These are phyloP conservation scores for Candida silvicultrix DNA, from an alignment of 805 yeast genomes.

Conservation along the genomic window DNA sequence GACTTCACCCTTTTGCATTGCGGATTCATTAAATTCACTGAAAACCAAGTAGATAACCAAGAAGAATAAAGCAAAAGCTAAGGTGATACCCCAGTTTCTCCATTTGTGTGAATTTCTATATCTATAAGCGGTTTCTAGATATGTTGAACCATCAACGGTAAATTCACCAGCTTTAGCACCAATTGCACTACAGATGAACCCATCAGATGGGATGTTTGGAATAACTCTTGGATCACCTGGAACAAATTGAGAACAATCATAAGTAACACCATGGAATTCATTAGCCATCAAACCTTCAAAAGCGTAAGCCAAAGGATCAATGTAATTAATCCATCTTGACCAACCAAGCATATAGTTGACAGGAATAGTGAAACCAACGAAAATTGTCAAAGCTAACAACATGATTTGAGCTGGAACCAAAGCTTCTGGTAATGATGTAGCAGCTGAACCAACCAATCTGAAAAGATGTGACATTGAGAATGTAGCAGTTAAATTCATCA, in stretches of 20 bases:
- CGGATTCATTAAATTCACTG: slow-evolving; percentile 54
- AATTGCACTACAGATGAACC: slow-evolving; percentile 47
- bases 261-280: slow-evolving; percentile 44
- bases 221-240: slow-evolving; percentile 32
- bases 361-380: slow-evolving; percentile 55
- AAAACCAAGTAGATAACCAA: slow-evolving; percentile 44
- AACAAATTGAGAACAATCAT: slow-evolving; percentile 39
- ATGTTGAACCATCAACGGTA: slow-evolving; percentile 47
- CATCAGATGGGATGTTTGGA: slow-evolving; percentile 20
- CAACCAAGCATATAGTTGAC: slow-evolving; percentile 52
- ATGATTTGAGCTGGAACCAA: slow-evolving; percentile 53
- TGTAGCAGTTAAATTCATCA: slow-evolving; percentile 37
- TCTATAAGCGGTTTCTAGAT: slow-evolving; percentile 35
- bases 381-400: slow-evolving; percentile 41
- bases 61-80: slow-evolving; percentile 52
- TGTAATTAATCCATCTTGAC: slow-evolving; percentile 60
- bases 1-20: slow-evolving; percentile 68
- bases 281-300: slow-evolving; percentile 54
- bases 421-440: slow-evolving; percentile 42
- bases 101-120: slow-evolving; percentile 45
- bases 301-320: slow-evolving; percentile 51
- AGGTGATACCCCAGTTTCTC: slow-evolving; percentile 59
- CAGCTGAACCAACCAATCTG: slow-evolving; percentile 45
- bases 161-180: slow-evolving; percentile 49
- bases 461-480: slow-evolving; percentile 53